Conservation (phyloP, 2,329 filamentous ascomycete genomes). For the Paracoccidioides lutzii region DNA sequence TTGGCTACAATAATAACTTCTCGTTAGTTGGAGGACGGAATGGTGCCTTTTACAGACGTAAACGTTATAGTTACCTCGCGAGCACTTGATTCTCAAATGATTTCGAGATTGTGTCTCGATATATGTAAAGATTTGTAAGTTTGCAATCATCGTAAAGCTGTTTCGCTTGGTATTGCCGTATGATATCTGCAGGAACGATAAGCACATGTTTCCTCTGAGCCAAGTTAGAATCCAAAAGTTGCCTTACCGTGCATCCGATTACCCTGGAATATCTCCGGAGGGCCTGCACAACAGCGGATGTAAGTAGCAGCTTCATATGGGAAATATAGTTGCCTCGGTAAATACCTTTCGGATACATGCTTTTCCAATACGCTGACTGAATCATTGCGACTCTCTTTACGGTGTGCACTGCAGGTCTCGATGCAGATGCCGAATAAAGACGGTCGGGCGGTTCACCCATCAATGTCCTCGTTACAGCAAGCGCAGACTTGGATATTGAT, state of each 20-base stretch:
- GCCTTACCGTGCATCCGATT: slow-evolving; percentile 50
- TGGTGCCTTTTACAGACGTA: not conserved
- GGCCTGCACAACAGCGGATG: slow-evolving; percentile 7
- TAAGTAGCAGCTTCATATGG: not conserved
- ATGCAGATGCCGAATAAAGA: slow-evolving; percentile 36
- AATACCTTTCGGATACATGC: slow-evolving; percentile 57
- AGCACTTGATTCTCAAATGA: slow-evolving; percentile 80
- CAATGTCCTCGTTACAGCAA: slow-evolving; percentile 79
- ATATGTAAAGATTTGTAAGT: slow-evolving; percentile 71
- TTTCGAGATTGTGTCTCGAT: slow-evolving; percentile 57
- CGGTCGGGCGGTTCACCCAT: slow-evolving; percentile 85
- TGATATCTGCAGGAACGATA: slow-evolving; percentile 45
- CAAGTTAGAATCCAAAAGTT: not conserved
- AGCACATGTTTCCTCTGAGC: not conserved
- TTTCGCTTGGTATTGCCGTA: slow-evolving; percentile 63
- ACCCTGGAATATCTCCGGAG: slow-evolving; percentile 19
- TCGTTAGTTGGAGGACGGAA: not conserved
- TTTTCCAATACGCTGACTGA: slow-evolving; percentile 68
- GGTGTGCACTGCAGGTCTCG: slow-evolving; percentile 41
- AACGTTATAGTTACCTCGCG: slow-evolving; percentile 44
- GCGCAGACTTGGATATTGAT: slow-evolving; percentile 82
- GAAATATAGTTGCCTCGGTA: not conserved
- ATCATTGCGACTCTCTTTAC: slow-evolving; percentile 45
- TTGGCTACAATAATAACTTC: slow-evolving; percentile 32
- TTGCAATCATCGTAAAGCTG: slow-evolving; percentile 56